Evolutionary conservation across 257 asterid genomes (phyloP).

Genomic region (Plectranthus barbatus): DNA sequence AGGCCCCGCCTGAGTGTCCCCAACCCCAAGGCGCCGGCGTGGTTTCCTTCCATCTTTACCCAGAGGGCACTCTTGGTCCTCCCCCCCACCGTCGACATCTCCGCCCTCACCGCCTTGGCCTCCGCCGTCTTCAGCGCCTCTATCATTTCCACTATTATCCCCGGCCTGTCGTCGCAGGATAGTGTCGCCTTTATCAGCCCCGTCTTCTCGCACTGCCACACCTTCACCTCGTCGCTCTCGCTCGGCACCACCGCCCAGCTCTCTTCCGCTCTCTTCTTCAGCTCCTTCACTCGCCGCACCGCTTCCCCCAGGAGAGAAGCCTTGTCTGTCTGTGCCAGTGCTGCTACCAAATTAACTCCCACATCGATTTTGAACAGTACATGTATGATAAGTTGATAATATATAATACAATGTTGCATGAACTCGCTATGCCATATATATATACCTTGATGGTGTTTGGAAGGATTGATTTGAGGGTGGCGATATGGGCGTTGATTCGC

Average conservation of each 20-base stretch:
- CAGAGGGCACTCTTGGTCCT: constrained; percentile 54
- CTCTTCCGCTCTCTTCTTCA: constrained; percentile 47
- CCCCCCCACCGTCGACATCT: constrained; percentile 82
- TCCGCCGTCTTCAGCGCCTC: constrained; percentile 50
- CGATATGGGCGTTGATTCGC: constrained; percentile 81
- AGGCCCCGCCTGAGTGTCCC: constrained; percentile 47
- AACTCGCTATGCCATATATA: too few relatives aligned
- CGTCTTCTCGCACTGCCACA: constrained; percentile 27
- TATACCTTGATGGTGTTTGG: constrained; percentile 69
- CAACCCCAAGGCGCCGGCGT: constrained; percentile 41
- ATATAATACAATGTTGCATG: too few relatives aligned
- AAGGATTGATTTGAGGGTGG: constrained; percentile 77
- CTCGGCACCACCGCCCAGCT: constrained; percentile 41
- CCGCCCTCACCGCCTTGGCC: constrained; percentile 61
- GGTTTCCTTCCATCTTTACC: constrained; percentile 31
- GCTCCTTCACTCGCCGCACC: constrained; percentile 64
- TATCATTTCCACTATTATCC: constrained; percentile 44
- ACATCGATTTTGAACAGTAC: too few relatives aligned
- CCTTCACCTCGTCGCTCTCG: constrained; percentile 61
- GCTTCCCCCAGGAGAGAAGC: constrained; percentile 87
- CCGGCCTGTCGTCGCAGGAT: constrained; percentile 84
- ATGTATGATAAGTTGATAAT: too few relatives aligned
- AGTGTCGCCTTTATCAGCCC: constrained; percentile 46
- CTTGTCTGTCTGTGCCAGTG: constrained; percentile 58
- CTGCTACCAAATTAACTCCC: too few relatives aligned